phyloP scores from a whole-genome alignment of 345 rosid species.

The Boechera stricta region DNA sequence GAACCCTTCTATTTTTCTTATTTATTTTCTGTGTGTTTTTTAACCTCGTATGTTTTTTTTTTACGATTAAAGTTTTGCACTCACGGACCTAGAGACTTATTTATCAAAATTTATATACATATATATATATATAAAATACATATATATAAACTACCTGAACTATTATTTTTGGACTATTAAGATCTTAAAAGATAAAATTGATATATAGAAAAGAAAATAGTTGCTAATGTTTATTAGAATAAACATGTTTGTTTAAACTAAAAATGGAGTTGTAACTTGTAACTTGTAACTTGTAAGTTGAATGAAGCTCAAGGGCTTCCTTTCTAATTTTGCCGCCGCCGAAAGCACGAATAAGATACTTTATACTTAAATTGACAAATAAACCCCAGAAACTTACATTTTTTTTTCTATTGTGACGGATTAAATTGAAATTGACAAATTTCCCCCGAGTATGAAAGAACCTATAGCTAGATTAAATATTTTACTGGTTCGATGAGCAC shows the following conservation, averaged over 20 bases:
- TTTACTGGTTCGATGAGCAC: background rate
- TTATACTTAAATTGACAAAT: constrained; percentile 23
- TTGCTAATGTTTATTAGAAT: background rate
- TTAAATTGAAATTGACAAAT: background rate
- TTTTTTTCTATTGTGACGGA: background rate
- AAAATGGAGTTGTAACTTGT: background rate
- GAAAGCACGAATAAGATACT: constrained; percentile 29
- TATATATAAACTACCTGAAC: no score
- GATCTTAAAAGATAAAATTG: no score
- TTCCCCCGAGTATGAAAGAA: background rate
- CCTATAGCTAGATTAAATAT: background rate
- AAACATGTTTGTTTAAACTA: background rate
- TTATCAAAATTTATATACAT: no score
- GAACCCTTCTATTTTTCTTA: background rate
- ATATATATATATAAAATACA: no score
- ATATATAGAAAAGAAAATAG: background rate
- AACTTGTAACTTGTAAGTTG: background rate
- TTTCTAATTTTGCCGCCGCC: constrained; percentile 32
- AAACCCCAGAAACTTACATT: background rate
- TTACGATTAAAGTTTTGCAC: no score
- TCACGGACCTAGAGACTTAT: no score
- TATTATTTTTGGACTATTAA: no score
- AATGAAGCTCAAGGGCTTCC: constrained; percentile 9
- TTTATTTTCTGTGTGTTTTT: background rate
- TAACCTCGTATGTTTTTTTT: no score